Evolutionary conservation across 2,329 filamentous ascomycete species (phyloP).

Genomic region (Trichoderma gracile): DNA sequence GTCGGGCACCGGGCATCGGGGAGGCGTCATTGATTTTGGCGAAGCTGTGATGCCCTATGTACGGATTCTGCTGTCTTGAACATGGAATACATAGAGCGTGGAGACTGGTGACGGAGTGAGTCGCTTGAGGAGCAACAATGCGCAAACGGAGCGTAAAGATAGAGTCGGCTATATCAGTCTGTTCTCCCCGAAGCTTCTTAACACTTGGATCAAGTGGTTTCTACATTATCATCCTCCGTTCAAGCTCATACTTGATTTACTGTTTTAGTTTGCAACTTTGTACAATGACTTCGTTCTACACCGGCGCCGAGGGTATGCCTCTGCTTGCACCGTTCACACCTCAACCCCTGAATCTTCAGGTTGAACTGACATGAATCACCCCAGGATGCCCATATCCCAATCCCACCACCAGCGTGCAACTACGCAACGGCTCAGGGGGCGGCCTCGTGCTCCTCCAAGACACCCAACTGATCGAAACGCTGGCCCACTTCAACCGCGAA

Average conservation of each 20-base stretch:
- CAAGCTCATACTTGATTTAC: background rate
- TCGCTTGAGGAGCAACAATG: background rate
- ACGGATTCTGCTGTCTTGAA: no score
- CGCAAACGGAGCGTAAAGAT: background rate
- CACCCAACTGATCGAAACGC: constrained; percentile 13
- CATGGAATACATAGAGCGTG: background rate
- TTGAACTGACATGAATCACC: background rate
- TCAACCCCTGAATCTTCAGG: background rate
- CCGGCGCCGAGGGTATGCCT: constrained; percentile 34
- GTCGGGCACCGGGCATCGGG: constrained; percentile 2
- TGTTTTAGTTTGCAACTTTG: background rate
- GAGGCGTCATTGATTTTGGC: background rate
- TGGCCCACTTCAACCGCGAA: constrained; percentile 22
- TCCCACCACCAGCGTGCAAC: constrained; percentile 16
- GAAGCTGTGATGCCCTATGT: background rate
- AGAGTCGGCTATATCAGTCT: constrained; percentile 4
- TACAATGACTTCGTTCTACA: constrained; percentile 31
- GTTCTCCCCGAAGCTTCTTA: background rate
- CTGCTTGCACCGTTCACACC: background rate
- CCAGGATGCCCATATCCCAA: constrained; percentile 14
- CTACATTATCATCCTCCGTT: background rate
- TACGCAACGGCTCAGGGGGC: constrained; percentile 5
- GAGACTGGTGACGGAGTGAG: background rate
- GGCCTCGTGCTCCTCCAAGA: constrained; percentile 18
- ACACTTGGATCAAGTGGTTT: background rate